Percentiles rank a stretch among this genome's conserved stretches.
phyloP scores from a whole-genome alignment of 768 basidiomycete species.

The Mycena amicta region DNA sequence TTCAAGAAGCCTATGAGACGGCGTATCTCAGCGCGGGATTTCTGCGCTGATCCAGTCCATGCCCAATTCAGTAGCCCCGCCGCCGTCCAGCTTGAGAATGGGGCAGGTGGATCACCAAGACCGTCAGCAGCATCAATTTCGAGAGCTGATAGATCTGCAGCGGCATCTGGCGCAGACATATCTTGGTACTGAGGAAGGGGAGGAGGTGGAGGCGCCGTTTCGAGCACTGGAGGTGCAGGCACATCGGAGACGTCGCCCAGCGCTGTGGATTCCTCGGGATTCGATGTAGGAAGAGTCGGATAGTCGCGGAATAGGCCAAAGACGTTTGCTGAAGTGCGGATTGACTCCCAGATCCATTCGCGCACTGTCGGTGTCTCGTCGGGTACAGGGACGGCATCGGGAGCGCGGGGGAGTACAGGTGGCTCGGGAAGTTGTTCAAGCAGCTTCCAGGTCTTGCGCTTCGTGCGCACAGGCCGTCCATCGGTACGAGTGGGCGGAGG shows the following conservation, averaged over 20 bases:
- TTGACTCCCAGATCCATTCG: slow-evolving; percentile 1
- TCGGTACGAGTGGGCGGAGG: not conserved
- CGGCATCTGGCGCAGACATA: not conserved
- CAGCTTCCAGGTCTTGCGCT: slow-evolving; percentile 23
- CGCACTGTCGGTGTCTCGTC: not conserved
- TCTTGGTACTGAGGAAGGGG: not conserved
- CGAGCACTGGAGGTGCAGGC: not conserved
- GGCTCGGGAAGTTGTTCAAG: slow-evolving; percentile 19
- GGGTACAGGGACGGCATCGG: not conserved
- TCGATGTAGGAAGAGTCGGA: slow-evolving; percentile 15
- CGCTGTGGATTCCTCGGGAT: slow-evolving; percentile 16
- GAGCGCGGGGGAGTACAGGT: not conserved
- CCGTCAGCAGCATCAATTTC: not conserved
- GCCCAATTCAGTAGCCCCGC: not conserved
- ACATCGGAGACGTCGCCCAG: slow-evolving; percentile 2
- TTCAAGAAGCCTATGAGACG: not conserved
- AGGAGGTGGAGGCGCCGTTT: not conserved
- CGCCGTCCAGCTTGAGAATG: not conserved
- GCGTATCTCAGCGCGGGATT: not conserved
- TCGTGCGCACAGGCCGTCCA: slow-evolving; percentile 11
- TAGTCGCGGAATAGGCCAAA: slow-evolving; percentile 21
- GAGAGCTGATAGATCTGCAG: not conserved
- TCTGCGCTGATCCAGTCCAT: not conserved
- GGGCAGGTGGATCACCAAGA: not conserved
- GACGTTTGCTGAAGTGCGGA: slow-evolving; percentile 11